Percentiles rank a stretch among this genome's conserved stretches.
These are phyloP conservation scores for Nakaseomyces uthaithaninus DNA, from an alignment of 1,139 yeast species.

Conservation along the genomic window DNA sequence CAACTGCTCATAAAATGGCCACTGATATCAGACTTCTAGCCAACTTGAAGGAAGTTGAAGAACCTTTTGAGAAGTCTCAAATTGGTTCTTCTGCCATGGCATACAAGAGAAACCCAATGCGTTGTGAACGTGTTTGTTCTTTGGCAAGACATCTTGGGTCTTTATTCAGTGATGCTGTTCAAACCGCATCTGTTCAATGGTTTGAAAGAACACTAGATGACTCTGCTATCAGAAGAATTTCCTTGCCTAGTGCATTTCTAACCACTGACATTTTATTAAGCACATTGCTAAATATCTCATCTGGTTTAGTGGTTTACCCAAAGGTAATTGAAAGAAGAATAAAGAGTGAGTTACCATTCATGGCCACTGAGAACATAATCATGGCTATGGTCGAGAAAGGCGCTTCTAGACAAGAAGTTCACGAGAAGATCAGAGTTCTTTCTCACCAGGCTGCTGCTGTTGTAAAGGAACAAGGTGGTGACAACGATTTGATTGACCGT, in stretches of 20 bases:
- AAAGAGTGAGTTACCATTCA: slow-evolving; percentile 89
- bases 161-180: slow-evolving; percentile 83
- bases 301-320: slow-evolving; percentile 95
- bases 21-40: slow-evolving; percentile 95
- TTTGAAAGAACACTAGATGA: slow-evolving; percentile 98
- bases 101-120: slow-evolving; percentile 98
- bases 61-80: slow-evolving; percentile 96
- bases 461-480: slow-evolving; percentile 98
- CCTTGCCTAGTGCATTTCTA: slow-evolving; percentile 91
- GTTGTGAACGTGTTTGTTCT: slow-evolving; percentile 98
- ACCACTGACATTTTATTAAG: slow-evolving; percentile 91
- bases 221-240: slow-evolving; percentile 95
- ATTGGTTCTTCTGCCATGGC: slow-evolving; percentile 99
- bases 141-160: slow-evolving; percentile 92
- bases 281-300: slow-evolving; percentile 82
- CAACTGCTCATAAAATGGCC: slow-evolving; percentile 95
- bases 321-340: slow-evolving; percentile 97
- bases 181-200: slow-evolving; percentile 98
- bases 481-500: slow-evolving; percentile 90
- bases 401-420: slow-evolving; percentile 96
- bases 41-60: slow-evolving; percentile 93
- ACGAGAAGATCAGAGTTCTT: slow-evolving; percentile 92
- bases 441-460: slow-evolving; percentile 97
- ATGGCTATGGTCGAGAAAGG: slow-evolving; percentile 99
- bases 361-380: slow-evolving; percentile 98